Conservation (phyloP, 192 early-diverging fungal genomes). For the Coemansia sp. region DNA sequence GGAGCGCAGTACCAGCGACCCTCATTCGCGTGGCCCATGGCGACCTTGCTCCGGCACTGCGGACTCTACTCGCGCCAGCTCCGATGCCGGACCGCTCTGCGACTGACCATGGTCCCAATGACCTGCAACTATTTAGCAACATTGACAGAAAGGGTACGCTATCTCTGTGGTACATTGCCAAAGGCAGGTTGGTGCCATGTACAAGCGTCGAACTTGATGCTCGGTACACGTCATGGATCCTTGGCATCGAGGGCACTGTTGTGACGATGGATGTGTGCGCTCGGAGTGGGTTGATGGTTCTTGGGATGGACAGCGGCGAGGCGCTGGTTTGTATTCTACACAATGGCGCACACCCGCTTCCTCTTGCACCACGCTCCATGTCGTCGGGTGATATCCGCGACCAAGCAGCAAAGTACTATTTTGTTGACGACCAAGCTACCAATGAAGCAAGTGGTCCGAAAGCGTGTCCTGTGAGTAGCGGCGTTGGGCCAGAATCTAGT, state of each 20-base stretch:
- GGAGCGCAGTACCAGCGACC: conserved; percentile 9
- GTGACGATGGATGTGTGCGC: conserved; percentile 9
- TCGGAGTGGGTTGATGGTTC: conserved; percentile 25
- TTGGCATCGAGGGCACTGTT: conserved; percentile 21
- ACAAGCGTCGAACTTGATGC: conserved; percentile 8
- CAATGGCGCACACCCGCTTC: background rate
- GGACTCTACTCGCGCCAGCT: background rate
- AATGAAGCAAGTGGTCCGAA: background rate
- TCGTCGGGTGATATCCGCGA: conserved; percentile 10
- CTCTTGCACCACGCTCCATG: background rate
- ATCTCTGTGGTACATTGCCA: conserved; percentile 31
- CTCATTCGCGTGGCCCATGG: background rate
- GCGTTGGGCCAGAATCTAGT: background rate
- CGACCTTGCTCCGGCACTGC: conserved; percentile 2
- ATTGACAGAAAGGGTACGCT: conserved; percentile 6
- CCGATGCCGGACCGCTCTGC: background rate
- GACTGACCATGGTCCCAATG: background rate
- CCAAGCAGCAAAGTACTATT: conserved; percentile 15
- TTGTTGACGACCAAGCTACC: background rate
- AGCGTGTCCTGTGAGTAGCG: background rate
- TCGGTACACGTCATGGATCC: conserved; percentile 13
- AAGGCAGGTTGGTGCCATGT: conserved; percentile 11
- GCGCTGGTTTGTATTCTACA: conserved; percentile 20
- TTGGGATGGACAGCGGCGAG: conserved; percentile 37
- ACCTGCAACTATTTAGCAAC: conserved; percentile 11